A percentile compares a stretch with the other conserved stretches of the same genome.
Evolutionary conservation across 1,284 basidiomycete species (phyloP).

Genomic region (Cystobasidium pallidum): DNA sequence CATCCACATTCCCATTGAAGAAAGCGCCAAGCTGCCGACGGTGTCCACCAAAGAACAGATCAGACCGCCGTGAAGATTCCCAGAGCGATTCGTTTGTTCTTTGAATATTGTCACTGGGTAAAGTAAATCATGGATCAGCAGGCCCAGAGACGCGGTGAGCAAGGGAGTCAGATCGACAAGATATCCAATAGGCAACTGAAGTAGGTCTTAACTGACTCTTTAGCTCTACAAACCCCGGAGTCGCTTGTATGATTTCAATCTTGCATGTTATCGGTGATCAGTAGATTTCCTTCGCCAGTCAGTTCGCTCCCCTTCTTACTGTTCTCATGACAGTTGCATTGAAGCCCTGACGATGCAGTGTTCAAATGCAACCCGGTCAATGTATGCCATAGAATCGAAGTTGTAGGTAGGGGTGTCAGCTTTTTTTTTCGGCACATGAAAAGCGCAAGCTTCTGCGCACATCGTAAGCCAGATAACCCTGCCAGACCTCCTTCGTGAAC

Average conservation of each 20-base stretch:
- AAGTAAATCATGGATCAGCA: background rate
- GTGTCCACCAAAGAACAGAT: slow-evolving; percentile 83
- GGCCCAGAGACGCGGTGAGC: too few species aligned
- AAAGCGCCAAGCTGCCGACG: slow-evolving; percentile 78
- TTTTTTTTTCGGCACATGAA: background rate
- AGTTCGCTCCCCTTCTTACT: background rate
- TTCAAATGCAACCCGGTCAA: too few species aligned
- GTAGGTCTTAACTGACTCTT: slow-evolving; percentile 27
- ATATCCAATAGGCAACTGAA: too few species aligned
- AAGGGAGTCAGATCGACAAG: background rate
- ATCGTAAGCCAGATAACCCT: slow-evolving; percentile 45
- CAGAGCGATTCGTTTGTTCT: slow-evolving; percentile 30
- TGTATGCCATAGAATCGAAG: too few species aligned
- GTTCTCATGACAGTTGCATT: slow-evolving; percentile 31
- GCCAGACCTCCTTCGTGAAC: slow-evolving; percentile 49
- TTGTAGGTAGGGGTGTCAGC: too few species aligned
- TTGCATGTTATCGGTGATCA: background rate
- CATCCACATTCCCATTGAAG: slow-evolving; percentile 77
- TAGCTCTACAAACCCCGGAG: slow-evolving; percentile 24
- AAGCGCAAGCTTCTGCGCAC: slow-evolving; percentile 19
- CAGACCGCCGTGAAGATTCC: slow-evolving; percentile 74
- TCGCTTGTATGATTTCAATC: slow-evolving; percentile 28
- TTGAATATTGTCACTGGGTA: slow-evolving; percentile 32
- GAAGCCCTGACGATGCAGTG: slow-evolving; percentile 2
- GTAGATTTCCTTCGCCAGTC: too few species aligned